Evolutionary conservation across 2,329 filamentous ascomycete genomes (phyloP), one percentile per base, ranked within the genome.

Genomic region (Aspergillus awamori): DNA sequence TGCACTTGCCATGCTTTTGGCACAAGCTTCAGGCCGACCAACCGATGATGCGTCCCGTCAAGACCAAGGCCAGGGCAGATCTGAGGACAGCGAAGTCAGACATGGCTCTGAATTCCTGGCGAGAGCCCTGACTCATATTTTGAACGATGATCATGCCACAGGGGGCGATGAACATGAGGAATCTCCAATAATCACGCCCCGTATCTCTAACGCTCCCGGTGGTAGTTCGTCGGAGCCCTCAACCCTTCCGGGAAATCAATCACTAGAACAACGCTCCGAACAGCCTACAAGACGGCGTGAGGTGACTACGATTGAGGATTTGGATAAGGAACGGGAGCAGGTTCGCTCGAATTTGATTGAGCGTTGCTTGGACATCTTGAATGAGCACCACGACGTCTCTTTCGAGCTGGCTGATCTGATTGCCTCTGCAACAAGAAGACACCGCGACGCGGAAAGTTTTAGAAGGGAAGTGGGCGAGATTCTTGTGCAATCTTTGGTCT

Each of bases 361-460:
- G 69, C 90, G 92, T 60, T 96, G 91, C 66, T 82, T 99, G 22
- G 93, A 97, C 70, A 88, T 98, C 36, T 88, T 99, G 57, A 90
- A 94, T 73, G 89, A 89, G 39, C 93, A 98, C 68, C 89, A 93
- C 13, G 88, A 91, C 67, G 88, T 94, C 10, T 96, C 95, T 0
- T 95, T 97, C 69, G 94, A 98, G 71, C 83, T 99, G 51, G 87
- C 93, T 0, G 93, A 97, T 69, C 82, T 99, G 20, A 93, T 99
- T 58, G 86, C 86, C 39, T 88, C 89, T 3, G 89, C 92, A 24
- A 86, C 87, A 8, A 79, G 82, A 30, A 89, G 86, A 70, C 89
- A 79, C 67, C 85, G 72, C 71, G 87, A 85, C 73, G 86, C 76
- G 65, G 84, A 76, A 67, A 84, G 76, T 70, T 83, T 71, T 77